phyloP scores from a whole-genome alignment of 208 protist species.

The Novymonas esmeraldas region DNA sequence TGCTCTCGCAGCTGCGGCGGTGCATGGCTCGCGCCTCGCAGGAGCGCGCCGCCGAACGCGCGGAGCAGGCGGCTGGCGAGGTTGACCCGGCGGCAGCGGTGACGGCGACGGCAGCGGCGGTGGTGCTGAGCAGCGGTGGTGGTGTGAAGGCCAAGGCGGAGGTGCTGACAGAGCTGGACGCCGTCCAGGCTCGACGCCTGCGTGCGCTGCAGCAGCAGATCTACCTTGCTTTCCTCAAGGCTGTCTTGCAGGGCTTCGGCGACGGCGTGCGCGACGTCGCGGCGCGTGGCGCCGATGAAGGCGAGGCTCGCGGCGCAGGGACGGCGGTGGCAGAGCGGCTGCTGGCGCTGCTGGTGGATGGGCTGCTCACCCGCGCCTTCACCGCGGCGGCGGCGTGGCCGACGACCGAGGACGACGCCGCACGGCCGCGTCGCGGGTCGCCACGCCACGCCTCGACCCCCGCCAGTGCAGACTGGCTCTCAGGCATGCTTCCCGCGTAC shows the following conservation, averaged over 20 bases:
- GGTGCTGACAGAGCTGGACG: constrained; percentile 12
- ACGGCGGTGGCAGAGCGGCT: background rate
- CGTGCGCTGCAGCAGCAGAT: constrained; percentile 36
- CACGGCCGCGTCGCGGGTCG: constrained; percentile 10
- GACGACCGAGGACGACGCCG: background rate
- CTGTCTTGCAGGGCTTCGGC: constrained; percentile 25
- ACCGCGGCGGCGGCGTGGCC: background rate
- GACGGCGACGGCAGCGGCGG: background rate
- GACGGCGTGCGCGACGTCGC: constrained; percentile 5
- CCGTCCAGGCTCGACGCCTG: constrained; percentile 23
- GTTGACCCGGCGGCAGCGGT: background rate
- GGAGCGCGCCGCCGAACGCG: constrained; percentile 40
- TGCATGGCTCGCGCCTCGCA: constrained; percentile 41
- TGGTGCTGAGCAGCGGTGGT: background rate
- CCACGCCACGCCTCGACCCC: background rate
- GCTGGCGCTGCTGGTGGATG: constrained; percentile 17
- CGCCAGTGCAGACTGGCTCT: constrained; percentile 17
- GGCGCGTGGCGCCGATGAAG: background rate
- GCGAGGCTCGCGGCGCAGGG: background rate
- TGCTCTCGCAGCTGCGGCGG: constrained; percentile 32
- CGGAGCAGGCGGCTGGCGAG: constrained; percentile 19
- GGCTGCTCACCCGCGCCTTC: constrained; percentile 5
- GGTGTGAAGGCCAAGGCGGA: background rate
- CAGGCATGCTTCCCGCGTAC: constrained; percentile 30
- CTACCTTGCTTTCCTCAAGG: constrained; percentile 30